Evolutionary conservation across 192 early-diverging fungal genomes (phyloP), one percentile per base, ranked within the genome.

Genomic region (Funneliformis geosporum): DNA sequence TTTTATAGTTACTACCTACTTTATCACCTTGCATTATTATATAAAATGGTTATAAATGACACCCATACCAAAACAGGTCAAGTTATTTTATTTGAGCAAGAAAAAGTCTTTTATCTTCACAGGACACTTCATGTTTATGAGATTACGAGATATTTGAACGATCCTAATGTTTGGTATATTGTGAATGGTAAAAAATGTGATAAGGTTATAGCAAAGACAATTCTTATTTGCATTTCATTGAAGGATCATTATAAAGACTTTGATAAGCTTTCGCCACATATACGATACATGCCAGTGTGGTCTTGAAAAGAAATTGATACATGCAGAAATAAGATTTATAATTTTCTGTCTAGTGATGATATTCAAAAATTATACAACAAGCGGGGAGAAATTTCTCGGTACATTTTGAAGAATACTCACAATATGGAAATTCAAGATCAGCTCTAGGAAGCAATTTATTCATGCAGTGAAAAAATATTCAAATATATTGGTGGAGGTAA

Each of bases 221-320:
- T 71, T 43, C 69, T 71, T 43, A 21, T 71, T 23, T 71, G 27
- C 12, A 2, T 21, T 10, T 18, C 68, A 28, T 28, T 28, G 11
- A 62, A 62, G 10, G 64, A 65, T 28, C 23, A 28, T 38, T 65
- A 28, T 65, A 25, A 62, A 38, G 23, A 65, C 0, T 25, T 65
- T 65, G 23, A 65, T 25, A 65, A 25, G 64, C 23, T 6, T 23
- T 14, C 5, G 9, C 12, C 69, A 71, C 5, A 6, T 28, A 71
- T 43, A 71, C 38, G 69, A 71, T 43, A 16, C 40, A 42, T 70
- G 68, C 9, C 68, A 42, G 68, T 70, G 21, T 70, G 68, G 38
- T 42, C 21, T 6, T 70, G 18, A 10, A 43, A 33, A 39, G 68
- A 70, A 12, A 42, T 70, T 42, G 21, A 9, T 70, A 42, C 18